Evolutionary conservation across 108 stramenopile genomes (phyloP).

Genomic region (Pelagomonas calceolata): DNA sequence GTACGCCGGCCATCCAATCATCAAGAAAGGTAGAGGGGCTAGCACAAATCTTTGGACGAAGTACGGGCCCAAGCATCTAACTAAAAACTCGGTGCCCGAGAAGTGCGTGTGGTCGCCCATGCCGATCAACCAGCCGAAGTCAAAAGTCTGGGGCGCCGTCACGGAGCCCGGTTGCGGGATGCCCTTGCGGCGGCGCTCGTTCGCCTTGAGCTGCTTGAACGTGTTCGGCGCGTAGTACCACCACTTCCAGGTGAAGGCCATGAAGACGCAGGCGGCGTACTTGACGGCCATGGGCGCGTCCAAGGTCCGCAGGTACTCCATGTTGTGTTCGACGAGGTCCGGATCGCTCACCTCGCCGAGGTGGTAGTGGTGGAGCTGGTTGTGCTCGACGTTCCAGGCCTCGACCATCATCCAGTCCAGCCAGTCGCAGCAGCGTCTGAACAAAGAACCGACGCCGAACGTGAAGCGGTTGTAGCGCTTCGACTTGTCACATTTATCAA

Average conservation of each 20-base stretch:
- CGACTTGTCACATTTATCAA: constrained; percentile 62
- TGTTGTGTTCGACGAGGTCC: constrained; percentile 72
- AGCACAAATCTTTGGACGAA: constrained; percentile 62
- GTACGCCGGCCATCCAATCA: constrained; percentile 38
- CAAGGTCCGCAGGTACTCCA: constrained; percentile 44
- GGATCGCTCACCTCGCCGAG: constrained; percentile 66
- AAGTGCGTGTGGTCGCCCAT: not conserved
- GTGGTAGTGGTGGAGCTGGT: constrained; percentile 75
- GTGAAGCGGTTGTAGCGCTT: constrained; percentile 57
- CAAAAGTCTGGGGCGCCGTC: not conserved
- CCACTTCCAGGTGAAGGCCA: constrained; percentile 71
- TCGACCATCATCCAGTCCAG: constrained; percentile 79
- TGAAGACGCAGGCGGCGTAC: constrained; percentile 43
- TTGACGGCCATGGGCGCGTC: constrained; percentile 45
- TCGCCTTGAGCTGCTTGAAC: constrained; percentile 66
- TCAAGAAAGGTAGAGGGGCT: constrained; percentile 36
- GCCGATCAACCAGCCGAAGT: not conserved
- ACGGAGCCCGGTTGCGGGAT: not conserved
- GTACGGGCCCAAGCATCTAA: constrained; percentile 53
- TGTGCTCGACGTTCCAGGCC: constrained; percentile 88
- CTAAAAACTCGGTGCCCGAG: constrained; percentile 39
- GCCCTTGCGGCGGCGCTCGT: not conserved
- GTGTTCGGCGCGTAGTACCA: constrained; percentile 82
- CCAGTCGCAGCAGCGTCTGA: constrained; percentile 63
- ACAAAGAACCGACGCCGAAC: constrained; percentile 56